Evolutionary conservation across 2,329 filamentous ascomycete species (phyloP).

Genomic region (Sporothrix humicola): DNA sequence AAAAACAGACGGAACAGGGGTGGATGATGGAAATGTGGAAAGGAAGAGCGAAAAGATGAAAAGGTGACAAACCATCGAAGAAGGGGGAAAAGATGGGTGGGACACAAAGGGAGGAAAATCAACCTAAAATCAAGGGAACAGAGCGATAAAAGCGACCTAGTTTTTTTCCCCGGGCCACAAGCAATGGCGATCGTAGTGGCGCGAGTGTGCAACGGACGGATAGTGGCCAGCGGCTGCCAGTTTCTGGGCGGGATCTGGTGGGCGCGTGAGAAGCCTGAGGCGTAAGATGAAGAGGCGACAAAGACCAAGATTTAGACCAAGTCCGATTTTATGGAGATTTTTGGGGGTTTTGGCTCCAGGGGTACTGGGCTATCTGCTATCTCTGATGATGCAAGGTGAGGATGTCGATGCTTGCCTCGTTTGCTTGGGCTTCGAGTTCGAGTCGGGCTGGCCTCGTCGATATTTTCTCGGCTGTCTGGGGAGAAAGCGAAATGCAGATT

Average conservation of each 20-base stretch:
- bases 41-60: not conserved
- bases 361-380: too few species aligned
- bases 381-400: not conserved
- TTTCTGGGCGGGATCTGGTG: slow-evolving; percentile 6
- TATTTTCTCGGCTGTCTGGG: not conserved
- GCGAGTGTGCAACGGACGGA: slow-evolving; percentile 9
- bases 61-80: slow-evolving; percentile 1
- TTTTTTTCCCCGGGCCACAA: slow-evolving; percentile 18
- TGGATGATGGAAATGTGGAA: slow-evolving; percentile 11
- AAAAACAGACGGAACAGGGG: slow-evolving; percentile 30
- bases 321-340: too few species aligned
- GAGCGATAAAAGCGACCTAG: slow-evolving; percentile 18
- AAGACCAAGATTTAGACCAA: too few species aligned
- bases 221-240: slow-evolving; percentile 7
- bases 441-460: slow-evolving; percentile 8
- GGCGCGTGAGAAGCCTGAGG: slow-evolving; percentile 15
- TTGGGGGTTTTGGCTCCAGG: too few species aligned
- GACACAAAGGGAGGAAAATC: slow-evolving; percentile 1
- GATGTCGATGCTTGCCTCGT: not conserved
- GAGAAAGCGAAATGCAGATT: slow-evolving; percentile 11
- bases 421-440: not conserved
- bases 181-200: slow-evolving; percentile 32
- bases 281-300: not conserved
- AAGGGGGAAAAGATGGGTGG: not conserved
- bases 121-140: not conserved